Percentiles rank a stretch among this genome's conserved stretches.
phyloP scores from a whole-genome alignment of 306 rosid species.

The Acacia acuminata region DNA sequence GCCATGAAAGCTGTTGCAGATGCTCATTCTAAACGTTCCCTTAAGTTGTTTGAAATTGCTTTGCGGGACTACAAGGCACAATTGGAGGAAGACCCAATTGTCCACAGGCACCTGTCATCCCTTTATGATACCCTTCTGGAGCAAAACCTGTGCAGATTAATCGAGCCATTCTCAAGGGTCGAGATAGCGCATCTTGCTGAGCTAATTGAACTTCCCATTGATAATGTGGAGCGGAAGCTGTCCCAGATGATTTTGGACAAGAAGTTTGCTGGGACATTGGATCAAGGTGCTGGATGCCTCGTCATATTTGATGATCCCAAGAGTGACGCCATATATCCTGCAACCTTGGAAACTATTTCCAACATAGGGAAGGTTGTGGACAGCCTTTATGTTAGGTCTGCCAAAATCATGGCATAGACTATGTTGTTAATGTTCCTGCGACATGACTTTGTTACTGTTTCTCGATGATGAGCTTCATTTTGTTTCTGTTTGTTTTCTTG shows the following conservation, averaged over 20 bases:
- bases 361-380: conserved; percentile 51
- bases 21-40: conserved; percentile 90
- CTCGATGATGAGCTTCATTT: conserved; percentile 28
- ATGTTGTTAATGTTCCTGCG: conserved; percentile 14
- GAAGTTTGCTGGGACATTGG: conserved; percentile 83
- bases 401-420: conserved; percentile 89
- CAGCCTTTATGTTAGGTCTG: conserved; percentile 92
- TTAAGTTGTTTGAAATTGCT: conserved; percentile 82
- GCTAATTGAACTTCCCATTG: conserved; percentile 78
- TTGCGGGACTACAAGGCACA: conserved; percentile 80
- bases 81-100: conserved; percentile 94
- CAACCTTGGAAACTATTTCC: conserved; percentile 30
- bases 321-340: conserved; percentile 62
- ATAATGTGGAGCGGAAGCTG: conserved; percentile 59
- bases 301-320: conserved; percentile 62
- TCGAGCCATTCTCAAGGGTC: conserved; percentile 94
- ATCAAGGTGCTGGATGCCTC: conserved; percentile 88
- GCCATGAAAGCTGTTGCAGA: conserved; percentile 98
- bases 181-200: conserved; percentile 92
- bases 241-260: conserved; percentile 67
- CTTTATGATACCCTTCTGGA: conserved; percentile 85
- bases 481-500: conserved; percentile 15
- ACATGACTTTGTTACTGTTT: conserved; percentile 26
- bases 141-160: conserved; percentile 95
- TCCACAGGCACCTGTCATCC: conserved; percentile 87